A percentile compares a stretch with the other conserved stretches of the same genome.
phyloP scores from a whole-genome alignment of 2,329 filamentous ascomycete species.

The Beauveria scarabaeidicola region DNA sequence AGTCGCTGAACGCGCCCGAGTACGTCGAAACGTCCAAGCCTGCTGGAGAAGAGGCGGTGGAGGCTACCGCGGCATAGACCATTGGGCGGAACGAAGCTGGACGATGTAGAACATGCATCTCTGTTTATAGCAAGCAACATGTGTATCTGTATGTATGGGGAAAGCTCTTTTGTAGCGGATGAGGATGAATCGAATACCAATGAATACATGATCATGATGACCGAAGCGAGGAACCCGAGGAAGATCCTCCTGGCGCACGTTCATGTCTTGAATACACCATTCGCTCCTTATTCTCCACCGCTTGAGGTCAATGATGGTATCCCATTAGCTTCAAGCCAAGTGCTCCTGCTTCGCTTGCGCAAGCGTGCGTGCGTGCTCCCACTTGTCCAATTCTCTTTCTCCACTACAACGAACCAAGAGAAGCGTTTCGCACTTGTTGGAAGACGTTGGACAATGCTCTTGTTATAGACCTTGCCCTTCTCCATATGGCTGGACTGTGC shows the following conservation, averaged over 20 bases:
- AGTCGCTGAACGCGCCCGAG: slow-evolving; percentile 38
- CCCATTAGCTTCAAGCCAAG: neutral
- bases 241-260: too few species aligned
- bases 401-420: neutral
- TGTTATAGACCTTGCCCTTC: neutral
- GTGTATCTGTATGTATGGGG: slow-evolving; percentile 5
- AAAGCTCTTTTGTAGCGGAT: neutral
- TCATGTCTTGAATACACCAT: neutral
- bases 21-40: slow-evolving; percentile 21
- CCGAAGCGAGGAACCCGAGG: neutral
- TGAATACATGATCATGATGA: neutral
- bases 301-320: neutral
- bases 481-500: neutral
- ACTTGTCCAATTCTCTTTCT: neutral
- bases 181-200: slow-evolving; percentile 1
- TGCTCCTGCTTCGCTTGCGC: neutral
- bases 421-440: neutral
- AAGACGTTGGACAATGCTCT: neutral
- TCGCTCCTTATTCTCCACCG: neutral
- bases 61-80: neutral
- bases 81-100: neutral
- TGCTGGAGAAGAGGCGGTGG: slow-evolving; percentile 2
- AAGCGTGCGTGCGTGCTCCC: neutral
- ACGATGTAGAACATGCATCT: neutral
- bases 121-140: neutral